Evolutionary conservation across 2,329 filamentous ascomycete genomes (phyloP).

Genomic region (Aspergillus aculeatinus): DNA sequence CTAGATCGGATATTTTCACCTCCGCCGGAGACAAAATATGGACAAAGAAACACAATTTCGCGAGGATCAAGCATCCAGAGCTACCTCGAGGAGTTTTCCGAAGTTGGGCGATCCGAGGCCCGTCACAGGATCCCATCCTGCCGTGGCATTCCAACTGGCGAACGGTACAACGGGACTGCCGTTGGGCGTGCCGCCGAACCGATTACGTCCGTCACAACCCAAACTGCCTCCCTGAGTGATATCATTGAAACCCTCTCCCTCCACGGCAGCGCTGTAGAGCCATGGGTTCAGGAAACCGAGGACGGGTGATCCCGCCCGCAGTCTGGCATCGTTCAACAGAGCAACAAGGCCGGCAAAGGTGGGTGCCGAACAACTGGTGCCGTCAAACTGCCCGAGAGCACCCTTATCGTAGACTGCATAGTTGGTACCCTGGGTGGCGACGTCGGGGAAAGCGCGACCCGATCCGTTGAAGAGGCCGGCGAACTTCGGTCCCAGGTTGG

Average conservation of each 20-base stretch:
- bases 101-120: conserved; percentile 43
- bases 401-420: conserved; percentile 36
- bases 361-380: conserved; percentile 56
- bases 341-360: conserved; percentile 59
- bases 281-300: conserved; percentile 63
- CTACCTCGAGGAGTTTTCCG: conserved; percentile 17
- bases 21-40: neutral
- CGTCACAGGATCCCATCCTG: conserved; percentile 53
- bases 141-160: conserved; percentile 53
- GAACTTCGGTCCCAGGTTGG: conserved; percentile 26
- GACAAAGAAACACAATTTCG: neutral
- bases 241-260: conserved; percentile 48
- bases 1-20: neutral
- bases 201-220: conserved; percentile 47
- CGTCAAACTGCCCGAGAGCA: conserved; percentile 29
- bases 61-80: neutral
- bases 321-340: conserved; percentile 62
- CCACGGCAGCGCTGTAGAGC: conserved; percentile 50
- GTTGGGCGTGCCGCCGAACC: conserved; percentile 42
- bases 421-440: conserved; percentile 38
- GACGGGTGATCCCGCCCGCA: conserved; percentile 49
- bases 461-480: conserved; percentile 32
- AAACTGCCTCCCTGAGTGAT: conserved; percentile 48
- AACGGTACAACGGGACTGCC: conserved; percentile 43
- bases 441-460: conserved; percentile 44